Percentiles rank a stretch among this genome's conserved stretches.
Evolutionary conservation across 176 grass and related monocot genomes (phyloP).

Genomic region (Triticum aestivum): DNA sequence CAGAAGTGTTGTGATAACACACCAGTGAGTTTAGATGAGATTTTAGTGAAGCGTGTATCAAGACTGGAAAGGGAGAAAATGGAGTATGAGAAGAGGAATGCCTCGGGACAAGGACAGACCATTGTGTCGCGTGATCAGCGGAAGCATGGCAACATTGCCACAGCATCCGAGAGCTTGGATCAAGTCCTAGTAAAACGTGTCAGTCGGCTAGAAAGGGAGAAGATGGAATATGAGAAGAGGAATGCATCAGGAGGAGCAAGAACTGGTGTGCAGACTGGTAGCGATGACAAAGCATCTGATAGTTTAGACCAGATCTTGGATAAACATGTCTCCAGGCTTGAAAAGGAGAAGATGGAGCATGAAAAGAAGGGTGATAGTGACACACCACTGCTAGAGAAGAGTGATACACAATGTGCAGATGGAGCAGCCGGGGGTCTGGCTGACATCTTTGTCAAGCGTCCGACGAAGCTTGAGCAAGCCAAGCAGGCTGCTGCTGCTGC

Average conservation of each 20-base stretch:
- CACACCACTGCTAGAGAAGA: constrained; percentile 20
- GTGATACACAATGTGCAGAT: background rate
- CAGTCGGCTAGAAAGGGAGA: constrained; percentile 55
- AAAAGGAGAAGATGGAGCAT: constrained; percentile 55
- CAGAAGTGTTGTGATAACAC: constrained; percentile 18
- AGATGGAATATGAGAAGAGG: constrained; percentile 36
- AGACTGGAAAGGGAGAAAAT: constrained; percentile 76
- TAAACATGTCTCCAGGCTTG: constrained; percentile 54
- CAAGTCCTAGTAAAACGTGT: constrained; percentile 60
- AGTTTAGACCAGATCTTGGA: constrained; percentile 67
- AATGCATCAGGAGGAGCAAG: constrained; percentile 4
- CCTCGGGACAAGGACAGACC: constrained; percentile 25
- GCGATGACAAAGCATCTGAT: background rate
- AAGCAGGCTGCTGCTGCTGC: constrained; percentile 43
- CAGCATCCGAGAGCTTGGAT: constrained; percentile 49
- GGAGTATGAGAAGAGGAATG: constrained; percentile 36
- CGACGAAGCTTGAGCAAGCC: constrained; percentile 51
- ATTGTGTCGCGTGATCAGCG: constrained; percentile 15
- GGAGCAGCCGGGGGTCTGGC: constrained; percentile 30
- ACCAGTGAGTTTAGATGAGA: constrained; percentile 37
- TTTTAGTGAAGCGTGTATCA: constrained; percentile 66
- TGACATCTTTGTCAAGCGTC: constrained; percentile 59
- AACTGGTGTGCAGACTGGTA: constrained; percentile 8
- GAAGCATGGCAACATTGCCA: constrained; percentile 7
- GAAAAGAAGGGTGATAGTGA: constrained; percentile 18